Conservation (phyloP, 192 early-diverging fungal species). For the Entomortierella chlamydospora region DNA sequence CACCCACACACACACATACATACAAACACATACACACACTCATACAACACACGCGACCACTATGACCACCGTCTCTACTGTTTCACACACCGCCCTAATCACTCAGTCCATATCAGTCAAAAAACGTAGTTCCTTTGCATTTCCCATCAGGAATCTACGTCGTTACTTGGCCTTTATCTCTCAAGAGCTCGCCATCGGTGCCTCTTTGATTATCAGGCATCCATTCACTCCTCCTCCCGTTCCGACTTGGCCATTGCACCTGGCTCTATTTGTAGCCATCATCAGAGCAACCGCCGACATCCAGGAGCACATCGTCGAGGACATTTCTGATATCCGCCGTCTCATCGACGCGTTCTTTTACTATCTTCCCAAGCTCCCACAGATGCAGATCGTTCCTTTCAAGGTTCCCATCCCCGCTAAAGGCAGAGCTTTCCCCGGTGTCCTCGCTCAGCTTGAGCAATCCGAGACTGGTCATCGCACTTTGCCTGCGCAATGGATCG, state of each 20-base stretch:
- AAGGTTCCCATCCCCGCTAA: slow-evolving; percentile 16
- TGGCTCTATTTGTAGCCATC: slow-evolving; percentile 36
- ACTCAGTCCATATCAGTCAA: slow-evolving; percentile 15
- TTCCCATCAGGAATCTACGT: slow-evolving; percentile 39
- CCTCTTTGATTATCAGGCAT: slow-evolving; percentile 38
- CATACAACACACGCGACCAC: too few relatives aligned
- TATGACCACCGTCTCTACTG: slow-evolving; percentile 10
- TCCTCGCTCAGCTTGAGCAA: slow-evolving; percentile 13
- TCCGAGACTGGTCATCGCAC: slow-evolving; percentile 18
- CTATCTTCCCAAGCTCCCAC: slow-evolving; percentile 36
- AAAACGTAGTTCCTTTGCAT: slow-evolving; percentile 20
- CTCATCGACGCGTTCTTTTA: slow-evolving; percentile 42
- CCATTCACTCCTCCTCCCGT: slow-evolving; percentile 32
- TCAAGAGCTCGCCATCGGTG: slow-evolving; percentile 24
- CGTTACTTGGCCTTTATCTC: slow-evolving; percentile 29
- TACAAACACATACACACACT: too few relatives aligned
- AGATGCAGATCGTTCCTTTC: slow-evolving; percentile 36
- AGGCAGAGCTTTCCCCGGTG: slow-evolving; percentile 21
- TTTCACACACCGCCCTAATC: slow-evolving; percentile 23
- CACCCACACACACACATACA: too few relatives aligned
- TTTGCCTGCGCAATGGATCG: slow-evolving; percentile 35
- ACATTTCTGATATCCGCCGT: slow-evolving; percentile 32
- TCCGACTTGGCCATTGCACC: slow-evolving; percentile 43
- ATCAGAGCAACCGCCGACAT: slow-evolving; percentile 11
- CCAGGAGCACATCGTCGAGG: slow-evolving; percentile 43